These are phyloP conservation scores for Cryphonectria radicalis DNA, from an alignment of 2,329 filamentous ascomycete species.

Conservation along the genomic window DNA sequence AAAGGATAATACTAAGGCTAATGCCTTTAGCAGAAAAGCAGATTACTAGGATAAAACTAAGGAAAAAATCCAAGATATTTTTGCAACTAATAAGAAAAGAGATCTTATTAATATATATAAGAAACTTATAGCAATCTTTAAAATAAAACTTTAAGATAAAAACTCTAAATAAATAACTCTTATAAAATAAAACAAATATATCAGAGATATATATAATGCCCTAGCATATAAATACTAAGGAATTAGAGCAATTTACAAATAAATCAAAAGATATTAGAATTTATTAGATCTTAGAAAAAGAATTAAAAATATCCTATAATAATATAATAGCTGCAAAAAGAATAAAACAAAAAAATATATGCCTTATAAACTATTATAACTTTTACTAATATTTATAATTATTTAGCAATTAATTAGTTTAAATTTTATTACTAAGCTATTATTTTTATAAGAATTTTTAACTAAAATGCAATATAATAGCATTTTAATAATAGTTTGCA, in stretches of 20 bases:
- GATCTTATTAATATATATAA: not conserved
- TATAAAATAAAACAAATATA: not conserved
- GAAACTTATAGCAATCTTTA: no score
- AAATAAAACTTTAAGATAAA: not conserved
- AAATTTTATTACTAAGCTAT: constrained; percentile 25
- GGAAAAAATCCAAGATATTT: not conserved
- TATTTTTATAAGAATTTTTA: constrained; percentile 8
- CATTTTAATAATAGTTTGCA: not conserved
- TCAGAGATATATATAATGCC: no score
- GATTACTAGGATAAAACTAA: not conserved
- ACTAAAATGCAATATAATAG: constrained; percentile 1
- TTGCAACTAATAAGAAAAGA: not conserved
- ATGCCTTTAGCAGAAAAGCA: not conserved
- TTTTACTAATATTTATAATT: not conserved
- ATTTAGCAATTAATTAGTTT: constrained; percentile 11
- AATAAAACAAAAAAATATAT: constrained; percentile 10
- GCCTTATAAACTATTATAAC: constrained; percentile 14
- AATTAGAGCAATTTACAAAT: no score
- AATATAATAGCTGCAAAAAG: not conserved
- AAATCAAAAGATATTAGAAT: not conserved
- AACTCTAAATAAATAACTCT: not conserved
- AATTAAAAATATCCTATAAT: not conserved
- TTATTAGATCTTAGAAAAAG: not conserved
- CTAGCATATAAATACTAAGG: no score
- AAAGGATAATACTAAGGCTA: not conserved